phyloP scores from a whole-genome alignment of 2,329 filamentous ascomycete genomes.

The Elsinoe necatrix region DNA sequence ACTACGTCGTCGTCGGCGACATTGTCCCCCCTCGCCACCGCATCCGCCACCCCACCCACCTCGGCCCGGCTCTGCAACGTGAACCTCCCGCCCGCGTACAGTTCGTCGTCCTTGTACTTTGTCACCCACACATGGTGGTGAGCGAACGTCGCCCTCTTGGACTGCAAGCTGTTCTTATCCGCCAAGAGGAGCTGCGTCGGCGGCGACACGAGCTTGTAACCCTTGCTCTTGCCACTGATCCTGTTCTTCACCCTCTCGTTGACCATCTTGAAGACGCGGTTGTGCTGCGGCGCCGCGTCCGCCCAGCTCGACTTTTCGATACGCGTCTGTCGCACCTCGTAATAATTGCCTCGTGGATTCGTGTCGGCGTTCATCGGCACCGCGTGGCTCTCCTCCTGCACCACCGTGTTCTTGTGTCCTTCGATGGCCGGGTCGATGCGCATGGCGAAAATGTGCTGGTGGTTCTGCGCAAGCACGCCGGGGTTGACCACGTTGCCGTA shows the following conservation, averaged over 20 bases:
- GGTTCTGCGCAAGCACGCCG: slow-evolving; percentile 58
- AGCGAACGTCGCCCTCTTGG: slow-evolving; percentile 41
- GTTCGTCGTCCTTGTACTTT: slow-evolving; percentile 44
- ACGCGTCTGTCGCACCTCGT: slow-evolving; percentile 41
- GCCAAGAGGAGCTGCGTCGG: slow-evolving; percentile 45
- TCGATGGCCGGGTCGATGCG: slow-evolving; percentile 59
- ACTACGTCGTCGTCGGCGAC: slow-evolving; percentile 42
- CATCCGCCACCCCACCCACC: slow-evolving; percentile 38
- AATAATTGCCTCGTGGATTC: slow-evolving; percentile 56
- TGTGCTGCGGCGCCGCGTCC: slow-evolving; percentile 35
- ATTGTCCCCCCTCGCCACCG: slow-evolving; percentile 35
- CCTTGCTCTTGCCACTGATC: slow-evolving; percentile 37
- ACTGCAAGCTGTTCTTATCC: slow-evolving; percentile 36
- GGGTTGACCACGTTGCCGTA: slow-evolving; percentile 50
- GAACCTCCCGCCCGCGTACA: slow-evolving; percentile 42
- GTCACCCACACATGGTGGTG: slow-evolving; percentile 48
- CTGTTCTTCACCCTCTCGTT: slow-evolving; percentile 40
- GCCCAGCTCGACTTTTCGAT: slow-evolving; percentile 21
- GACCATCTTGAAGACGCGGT: slow-evolving; percentile 48
- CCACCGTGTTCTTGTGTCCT: slow-evolving; percentile 43
- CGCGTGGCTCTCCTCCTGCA: slow-evolving; percentile 46
- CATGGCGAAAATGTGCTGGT: slow-evolving; percentile 61
- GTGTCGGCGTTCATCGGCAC: slow-evolving; percentile 43
- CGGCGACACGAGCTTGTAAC: slow-evolving; percentile 42
- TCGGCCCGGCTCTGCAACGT: slow-evolving; percentile 37